phyloP scores from a whole-genome alignment of 371 early-diverging fungal species.

The Mucor circinelloides region DNA sequence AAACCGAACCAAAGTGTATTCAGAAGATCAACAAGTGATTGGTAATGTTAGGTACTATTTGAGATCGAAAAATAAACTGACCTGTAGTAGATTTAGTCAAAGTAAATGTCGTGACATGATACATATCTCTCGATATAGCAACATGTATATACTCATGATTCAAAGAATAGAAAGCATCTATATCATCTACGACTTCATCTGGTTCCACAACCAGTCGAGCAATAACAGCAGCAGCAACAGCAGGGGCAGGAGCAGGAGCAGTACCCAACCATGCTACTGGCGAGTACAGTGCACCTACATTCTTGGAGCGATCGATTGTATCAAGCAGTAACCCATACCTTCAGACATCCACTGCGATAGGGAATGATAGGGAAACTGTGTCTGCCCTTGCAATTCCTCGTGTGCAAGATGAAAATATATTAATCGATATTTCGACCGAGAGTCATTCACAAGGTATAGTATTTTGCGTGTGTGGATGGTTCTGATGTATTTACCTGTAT shows the following conservation, averaged over 20 bases:
- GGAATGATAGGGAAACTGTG: not conserved
- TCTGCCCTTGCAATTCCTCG: slow-evolving; percentile 1
- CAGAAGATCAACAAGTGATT: not conserved
- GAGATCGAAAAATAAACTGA: not conserved
- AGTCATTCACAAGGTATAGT: slow-evolving; percentile 9
- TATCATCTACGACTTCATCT: not conserved
- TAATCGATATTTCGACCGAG: slow-evolving; percentile 14
- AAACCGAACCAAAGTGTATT: slow-evolving; percentile 29
- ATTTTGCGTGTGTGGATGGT: not conserved
- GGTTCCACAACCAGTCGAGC: not conserved
- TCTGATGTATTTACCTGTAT: not conserved
- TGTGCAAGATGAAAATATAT: not conserved
- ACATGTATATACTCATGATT: not conserved
- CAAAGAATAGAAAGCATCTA: not conserved
- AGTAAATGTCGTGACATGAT: not conserved
- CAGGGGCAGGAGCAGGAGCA: no score
- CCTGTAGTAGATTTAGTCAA: not conserved
- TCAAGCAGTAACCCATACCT: slow-evolving; percentile 10
- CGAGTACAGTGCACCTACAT: not conserved
- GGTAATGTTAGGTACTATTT: slow-evolving; percentile 9
- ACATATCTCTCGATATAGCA: not conserved
- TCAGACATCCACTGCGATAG: not conserved
- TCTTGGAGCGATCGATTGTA: not conserved
- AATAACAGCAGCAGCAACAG: no score
- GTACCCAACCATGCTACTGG: not conserved